Base-by-base conservation (phyloP, 2,329 filamentous ascomycete species). In the Mollisia scopiformis region DNA sequence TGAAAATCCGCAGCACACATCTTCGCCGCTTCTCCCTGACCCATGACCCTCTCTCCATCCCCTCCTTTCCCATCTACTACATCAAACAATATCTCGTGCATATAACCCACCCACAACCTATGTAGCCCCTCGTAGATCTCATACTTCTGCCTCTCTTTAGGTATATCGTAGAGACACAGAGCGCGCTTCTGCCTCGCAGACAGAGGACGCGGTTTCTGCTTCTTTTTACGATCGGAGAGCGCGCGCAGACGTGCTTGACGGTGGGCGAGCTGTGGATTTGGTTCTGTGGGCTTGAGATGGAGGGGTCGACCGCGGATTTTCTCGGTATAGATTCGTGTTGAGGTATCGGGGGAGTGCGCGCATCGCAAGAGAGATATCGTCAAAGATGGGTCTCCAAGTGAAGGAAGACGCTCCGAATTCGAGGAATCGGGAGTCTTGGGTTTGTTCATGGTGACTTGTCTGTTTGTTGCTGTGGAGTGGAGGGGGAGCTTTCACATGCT, bases 1-100 rank as follows among this genome's bases (percentile, higher is more conserved):
- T 98, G 93, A 70, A 93, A 94, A 76, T 99, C 95, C 1, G 93
- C 94, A 59, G 89, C 92, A 47, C 86, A 88, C 33, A 99, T 78
- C 75, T 95, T 90, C 4, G 90, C 89, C 5, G 88, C 90, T 2
- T 88, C 83, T 47, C 69, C 58, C 56, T 59, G 28, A 53, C 66
- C 55, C 28, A 71, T 10, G 14, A 21, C 10, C 50, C 41, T 63
- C 56, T 35, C 63, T 50, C 54, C 58, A 63, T 41, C 41, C 35
- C 65, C 57, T 58, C 31, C 31, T 14, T 35, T 35, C 31, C 31
- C 8, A 35, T 35, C 31, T 11, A 35, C 31, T 14, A 35, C 31
- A 37, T 70, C 62, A 65, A 65, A 90, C 1, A 98, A 77, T 0
- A 97, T 79, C 68, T 97, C 93, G 57, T 88, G 85, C 71, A 95